phyloP scores from a whole-genome alignment of 2,329 filamentous ascomycete species.

The Alternaria ventricosa region DNA sequence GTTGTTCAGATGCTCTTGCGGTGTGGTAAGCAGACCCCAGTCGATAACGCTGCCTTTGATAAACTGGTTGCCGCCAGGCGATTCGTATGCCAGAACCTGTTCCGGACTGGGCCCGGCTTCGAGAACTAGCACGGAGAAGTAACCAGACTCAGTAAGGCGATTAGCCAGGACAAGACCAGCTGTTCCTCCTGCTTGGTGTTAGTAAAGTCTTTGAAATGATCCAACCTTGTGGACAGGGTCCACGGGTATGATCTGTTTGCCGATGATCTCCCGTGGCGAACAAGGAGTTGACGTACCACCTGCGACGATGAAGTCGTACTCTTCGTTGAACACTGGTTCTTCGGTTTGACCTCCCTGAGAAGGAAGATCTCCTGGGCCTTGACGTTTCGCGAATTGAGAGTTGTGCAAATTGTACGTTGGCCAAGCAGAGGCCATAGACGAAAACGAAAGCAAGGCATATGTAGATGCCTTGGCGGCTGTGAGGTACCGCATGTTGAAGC shows the following conservation, averaged over 20 bases:
- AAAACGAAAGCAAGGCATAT: constrained; percentile 11
- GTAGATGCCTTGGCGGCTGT: constrained; percentile 6
- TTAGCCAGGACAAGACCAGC: constrained; percentile 36
- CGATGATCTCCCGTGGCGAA: too few relatives aligned
- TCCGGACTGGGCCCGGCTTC: constrained; percentile 42
- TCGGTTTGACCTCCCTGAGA: constrained; percentile 7
- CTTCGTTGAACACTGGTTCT: constrained; percentile 19
- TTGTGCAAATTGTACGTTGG: constrained; percentile 22
- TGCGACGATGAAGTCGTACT: constrained; percentile 28
- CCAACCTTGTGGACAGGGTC: background rate
- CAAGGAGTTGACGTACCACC: constrained; percentile 15
- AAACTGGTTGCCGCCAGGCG: constrained; percentile 37
- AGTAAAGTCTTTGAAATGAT: background rate
- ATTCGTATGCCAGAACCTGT: constrained; percentile 38
- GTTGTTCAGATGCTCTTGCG: constrained; percentile 26
- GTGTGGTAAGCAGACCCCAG: constrained; percentile 38
- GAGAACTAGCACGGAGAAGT: constrained; percentile 38
- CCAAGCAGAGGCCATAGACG: constrained; percentile 17
- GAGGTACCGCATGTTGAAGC: constrained; percentile 4
- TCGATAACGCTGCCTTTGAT: constrained; percentile 37
- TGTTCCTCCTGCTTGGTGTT: constrained; percentile 22
- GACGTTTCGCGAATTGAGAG: constrained; percentile 18
- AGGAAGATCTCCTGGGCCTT: constrained; percentile 11
- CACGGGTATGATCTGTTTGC: fast-evolving
- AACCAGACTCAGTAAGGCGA: constrained; percentile 30